phyloP scores from a whole-genome alignment of 768 basidiomycete species.

The Lyophyllum atratum region DNA sequence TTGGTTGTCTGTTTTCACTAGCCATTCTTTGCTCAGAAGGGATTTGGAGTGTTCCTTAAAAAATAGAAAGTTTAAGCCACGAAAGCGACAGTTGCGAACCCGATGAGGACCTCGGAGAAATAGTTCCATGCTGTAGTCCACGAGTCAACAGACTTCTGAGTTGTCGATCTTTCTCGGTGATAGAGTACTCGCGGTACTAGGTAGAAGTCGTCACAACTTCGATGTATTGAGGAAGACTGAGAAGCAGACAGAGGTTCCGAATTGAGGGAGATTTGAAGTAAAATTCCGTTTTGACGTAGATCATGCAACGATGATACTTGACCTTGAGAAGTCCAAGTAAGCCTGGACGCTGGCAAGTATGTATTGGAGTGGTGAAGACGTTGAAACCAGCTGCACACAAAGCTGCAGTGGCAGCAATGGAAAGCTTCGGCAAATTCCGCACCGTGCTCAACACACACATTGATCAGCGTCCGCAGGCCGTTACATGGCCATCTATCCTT shows the following conservation, averaged over 20 bases:
- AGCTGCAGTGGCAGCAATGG: neutral
- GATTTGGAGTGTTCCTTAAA: conserved; percentile 62
- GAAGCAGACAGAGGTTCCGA: neutral
- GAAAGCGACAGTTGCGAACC: conserved; percentile 4
- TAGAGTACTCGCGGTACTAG: neutral
- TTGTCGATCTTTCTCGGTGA: conserved; percentile 1
- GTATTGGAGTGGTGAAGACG: neutral
- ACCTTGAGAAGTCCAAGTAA: neutral
- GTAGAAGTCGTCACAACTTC: neutral
- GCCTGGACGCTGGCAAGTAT: neutral
- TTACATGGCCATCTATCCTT: conserved; percentile 6
- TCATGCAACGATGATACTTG: neutral
- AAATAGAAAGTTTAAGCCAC: conserved; percentile 11
- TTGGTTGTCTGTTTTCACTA: conserved; percentile 62
- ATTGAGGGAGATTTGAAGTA: neutral
- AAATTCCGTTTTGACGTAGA: neutral
- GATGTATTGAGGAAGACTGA: neutral
- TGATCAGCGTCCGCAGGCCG: neutral
- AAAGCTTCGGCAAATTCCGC: conserved; percentile 6
- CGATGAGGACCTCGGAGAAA: conserved; percentile 45
- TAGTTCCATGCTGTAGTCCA: conserved; percentile 41
- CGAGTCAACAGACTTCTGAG: neutral
- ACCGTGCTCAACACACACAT: neutral
- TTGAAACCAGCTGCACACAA: neutral
- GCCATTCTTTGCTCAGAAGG: conserved; percentile 72